phyloP scores from a whole-genome alignment of 2,329 filamentous ascomycete species.

The Canariomyces notabilis region DNA sequence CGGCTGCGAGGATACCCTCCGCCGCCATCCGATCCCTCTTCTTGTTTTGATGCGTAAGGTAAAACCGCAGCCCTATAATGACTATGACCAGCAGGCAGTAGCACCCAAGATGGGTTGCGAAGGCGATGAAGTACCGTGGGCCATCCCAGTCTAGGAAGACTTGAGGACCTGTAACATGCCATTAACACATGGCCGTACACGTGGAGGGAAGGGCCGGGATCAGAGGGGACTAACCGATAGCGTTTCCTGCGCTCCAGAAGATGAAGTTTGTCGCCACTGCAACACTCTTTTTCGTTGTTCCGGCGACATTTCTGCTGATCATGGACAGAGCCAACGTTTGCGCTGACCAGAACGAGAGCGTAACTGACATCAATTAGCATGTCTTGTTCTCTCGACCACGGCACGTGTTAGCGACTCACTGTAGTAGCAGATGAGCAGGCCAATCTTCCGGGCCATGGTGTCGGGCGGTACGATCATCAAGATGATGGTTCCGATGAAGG shows the following conservation, averaged over 20 bases:
- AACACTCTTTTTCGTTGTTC: constrained; percentile 68
- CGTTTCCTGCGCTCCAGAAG: constrained; percentile 63
- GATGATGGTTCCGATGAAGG: constrained; percentile 66
- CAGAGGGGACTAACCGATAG: constrained; percentile 55
- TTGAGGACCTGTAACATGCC: constrained; percentile 47
- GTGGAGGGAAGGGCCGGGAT: constrained; percentile 9
- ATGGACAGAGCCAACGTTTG: constrained; percentile 63
- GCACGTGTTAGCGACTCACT: too few relatives aligned
- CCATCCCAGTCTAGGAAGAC: constrained; percentile 57
- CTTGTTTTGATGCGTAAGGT: constrained; percentile 54
- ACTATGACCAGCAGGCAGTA: constrained; percentile 56
- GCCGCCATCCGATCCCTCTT: constrained; percentile 47
- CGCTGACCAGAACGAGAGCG: constrained; percentile 71
- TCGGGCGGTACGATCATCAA: constrained; percentile 63
- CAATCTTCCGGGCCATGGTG: constrained; percentile 54
- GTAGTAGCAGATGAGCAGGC: constrained; percentile 69
- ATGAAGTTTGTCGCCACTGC: constrained; percentile 66
- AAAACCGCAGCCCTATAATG: constrained; percentile 53
- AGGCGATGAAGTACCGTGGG: constrained; percentile 65
- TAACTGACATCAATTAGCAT: too few relatives aligned
- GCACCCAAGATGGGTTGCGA: constrained; percentile 64
- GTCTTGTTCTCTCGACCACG: too few relatives aligned
- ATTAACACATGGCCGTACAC: neutral
- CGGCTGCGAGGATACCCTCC: constrained; percentile 36
- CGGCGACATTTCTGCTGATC: constrained; percentile 64